Base-by-base conservation (phyloP, 2,329 filamentous ascomycete species). In the Cercospora sp. region DNA sequence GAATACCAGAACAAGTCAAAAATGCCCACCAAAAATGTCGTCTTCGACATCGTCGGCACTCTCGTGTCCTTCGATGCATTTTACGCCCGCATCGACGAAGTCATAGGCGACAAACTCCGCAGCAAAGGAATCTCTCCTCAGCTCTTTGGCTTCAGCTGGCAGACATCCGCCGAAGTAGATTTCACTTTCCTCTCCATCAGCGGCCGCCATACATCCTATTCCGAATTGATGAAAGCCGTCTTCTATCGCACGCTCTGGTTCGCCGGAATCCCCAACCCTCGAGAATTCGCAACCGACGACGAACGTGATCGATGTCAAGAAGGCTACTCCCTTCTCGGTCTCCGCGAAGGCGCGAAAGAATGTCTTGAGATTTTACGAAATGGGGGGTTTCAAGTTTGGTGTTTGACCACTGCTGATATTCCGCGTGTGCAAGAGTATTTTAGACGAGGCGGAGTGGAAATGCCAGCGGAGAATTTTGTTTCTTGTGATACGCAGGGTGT, bases 361-460 rank as follows among this genome's bases (percentile, higher is more conserved):
- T 81, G 80, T 57, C 79, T 85, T 45, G 71, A 77, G 53, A 80
- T 77, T 23, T 74, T 88, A 51, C 75, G 82, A 3, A 78, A 77
- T 0, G 78, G 75, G 0, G 83, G 85, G 0, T 87, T 86, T 68
- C 84, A 82, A 0, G 81, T 86, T 4, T 88, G 85, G 85, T 82
- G 80, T 33, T 78, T 88, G 28, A 87, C 85, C 0, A 83, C 84
- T 0, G 86, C 83, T 1, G 85, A 88, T 72, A 73, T 79, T 2
- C 75, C 79, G 59, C 77, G 85, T 5, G 85, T 88, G 3, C 73
- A 78, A 7, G 85, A 84, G 0, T 88, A 88, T 69, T 87, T 88
- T 68, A 72, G 78, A n/a, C 76, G 78, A 0, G 82, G 77, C 0
- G 83, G 82, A 0, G 78, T 87, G 10, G 80, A 84, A 1, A 83